Percentiles rank a stretch among this genome's conserved stretches.
These are phyloP conservation scores for Leishmania gerbilli DNA, from an alignment of 208 protist genomes.

Conservation along the genomic window DNA sequence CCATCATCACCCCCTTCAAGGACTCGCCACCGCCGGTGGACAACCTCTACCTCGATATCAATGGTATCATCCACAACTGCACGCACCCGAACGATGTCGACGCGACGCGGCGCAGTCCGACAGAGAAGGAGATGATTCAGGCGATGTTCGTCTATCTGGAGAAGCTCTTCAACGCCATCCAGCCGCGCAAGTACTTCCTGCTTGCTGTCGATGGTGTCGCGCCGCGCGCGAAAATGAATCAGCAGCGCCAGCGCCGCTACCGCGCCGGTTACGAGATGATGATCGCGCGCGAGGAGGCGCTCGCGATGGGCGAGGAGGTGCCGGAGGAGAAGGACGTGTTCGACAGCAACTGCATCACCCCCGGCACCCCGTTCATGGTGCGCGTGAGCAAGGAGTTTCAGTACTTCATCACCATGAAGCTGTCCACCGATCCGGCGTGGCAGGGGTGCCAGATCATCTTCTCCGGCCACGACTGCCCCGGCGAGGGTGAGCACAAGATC, in stretches of 20 bases:
- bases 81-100: slow-evolving; percentile 96
- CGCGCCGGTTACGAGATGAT: slow-evolving; percentile 89
- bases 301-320: slow-evolving; percentile 67
- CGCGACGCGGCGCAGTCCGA: slow-evolving; percentile 72
- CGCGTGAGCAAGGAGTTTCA: slow-evolving; percentile 91
- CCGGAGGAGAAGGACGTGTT: slow-evolving; percentile 90
- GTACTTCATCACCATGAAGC: slow-evolving; percentile 96
- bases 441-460: slow-evolving; percentile 93
- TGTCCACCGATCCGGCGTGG: slow-evolving; percentile 93
- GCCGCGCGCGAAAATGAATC: slow-evolving; percentile 99
- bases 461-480: slow-evolving; percentile 95
- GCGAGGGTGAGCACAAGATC: slow-evolving; percentile 99
- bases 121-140: slow-evolving; percentile 96
- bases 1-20: slow-evolving; percentile 91
- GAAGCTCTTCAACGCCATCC: slow-evolving; percentile 95
- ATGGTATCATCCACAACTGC: slow-evolving; percentile 99
- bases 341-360: slow-evolving; percentile 99
- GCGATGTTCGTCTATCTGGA: slow-evolving; percentile 98
- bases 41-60: slow-evolving; percentile 99
- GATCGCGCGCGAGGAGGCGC: slow-evolving; percentile 76
- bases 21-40: slow-evolving; percentile 94
- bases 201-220: slow-evolving; percentile 98
- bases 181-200: slow-evolving; percentile 96
- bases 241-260: slow-evolving; percentile 98
- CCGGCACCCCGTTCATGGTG: slow-evolving; percentile 98